phyloP scores from a whole-genome alignment of 23 red algal species.

The Gracilaria caudata region DNA sequence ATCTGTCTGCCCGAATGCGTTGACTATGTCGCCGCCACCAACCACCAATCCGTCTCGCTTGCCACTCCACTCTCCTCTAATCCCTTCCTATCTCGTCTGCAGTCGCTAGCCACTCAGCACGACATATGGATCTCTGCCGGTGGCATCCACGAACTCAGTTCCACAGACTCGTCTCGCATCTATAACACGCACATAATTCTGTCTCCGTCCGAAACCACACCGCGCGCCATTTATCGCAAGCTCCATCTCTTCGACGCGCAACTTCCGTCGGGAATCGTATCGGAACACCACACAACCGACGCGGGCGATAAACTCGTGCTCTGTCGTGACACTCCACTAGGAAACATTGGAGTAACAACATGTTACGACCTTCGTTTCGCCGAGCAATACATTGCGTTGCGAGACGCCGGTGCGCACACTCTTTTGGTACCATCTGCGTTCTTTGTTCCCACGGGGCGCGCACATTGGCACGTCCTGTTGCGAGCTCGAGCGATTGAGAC shows the following conservation, averaged over 20 bases:
- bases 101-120: constrained; percentile 54
- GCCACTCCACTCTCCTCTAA: constrained; percentile 52
- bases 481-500: constrained; percentile 74
- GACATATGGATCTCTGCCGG: constrained; percentile 72
- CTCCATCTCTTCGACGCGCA: constrained; percentile 63
- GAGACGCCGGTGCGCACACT: constrained; percentile 40
- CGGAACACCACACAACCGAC: constrained; percentile 46
- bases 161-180: constrained; percentile 17
- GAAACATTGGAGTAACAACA: constrained; percentile 67
- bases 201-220: background rate
- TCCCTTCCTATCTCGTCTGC: constrained; percentile 51
- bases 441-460: constrained; percentile 48
- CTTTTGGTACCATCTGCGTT: constrained; percentile 73
- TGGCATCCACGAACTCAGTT: constrained; percentile 69
- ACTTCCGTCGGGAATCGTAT: constrained; percentile 36
- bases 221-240: constrained; percentile 75
- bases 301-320: constrained; percentile 33
- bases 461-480: constrained; percentile 72
- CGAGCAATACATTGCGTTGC: constrained; percentile 54
- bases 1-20: constrained; percentile 75
- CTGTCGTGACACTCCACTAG: constrained; percentile 62
- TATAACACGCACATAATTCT: constrained; percentile 77
- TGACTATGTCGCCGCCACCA: constrained; percentile 38
- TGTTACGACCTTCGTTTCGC: constrained; percentile 82
- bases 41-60: constrained; percentile 29